Evolutionary conservation across 2,329 filamentous ascomycete species (phyloP).

Genomic region (Sphaerulina vaccinii): DNA sequence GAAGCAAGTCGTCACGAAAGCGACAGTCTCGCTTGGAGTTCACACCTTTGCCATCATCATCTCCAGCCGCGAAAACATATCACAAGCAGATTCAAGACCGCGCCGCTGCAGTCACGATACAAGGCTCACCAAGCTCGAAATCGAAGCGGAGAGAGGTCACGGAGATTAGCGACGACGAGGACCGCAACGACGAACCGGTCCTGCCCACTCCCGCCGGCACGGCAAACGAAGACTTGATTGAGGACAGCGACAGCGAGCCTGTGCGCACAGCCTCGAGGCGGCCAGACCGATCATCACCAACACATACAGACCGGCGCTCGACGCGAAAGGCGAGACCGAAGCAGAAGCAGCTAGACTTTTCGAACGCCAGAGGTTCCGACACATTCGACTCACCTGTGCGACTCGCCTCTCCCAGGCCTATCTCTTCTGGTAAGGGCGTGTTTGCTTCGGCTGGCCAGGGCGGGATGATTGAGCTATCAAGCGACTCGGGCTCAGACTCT

Average conservation of each 20-base stretch:
- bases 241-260: slow-evolving; percentile 30
- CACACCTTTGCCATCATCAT: slow-evolving; percentile 43
- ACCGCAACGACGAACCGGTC: slow-evolving; percentile 15
- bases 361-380: slow-evolving; percentile 21
- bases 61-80: slow-evolving; percentile 38
- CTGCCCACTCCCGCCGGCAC: slow-evolving; percentile 27
- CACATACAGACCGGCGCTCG: slow-evolving; percentile 10
- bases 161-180: slow-evolving; percentile 18
- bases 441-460: slow-evolving; percentile 29
- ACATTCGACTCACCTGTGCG: slow-evolving; percentile 28
- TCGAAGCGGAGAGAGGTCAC: slow-evolving; percentile 30
- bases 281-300: slow-evolving; percentile 22
- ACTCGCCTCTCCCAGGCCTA: slow-evolving; percentile 26
- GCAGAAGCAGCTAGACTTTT: slow-evolving; percentile 37
- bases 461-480: slow-evolving; percentile 22
- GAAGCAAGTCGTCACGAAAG: slow-evolving; percentile 27
- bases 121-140: slow-evolving; percentile 30
- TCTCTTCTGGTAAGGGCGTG: slow-evolving; percentile 29
- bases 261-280: slow-evolving; percentile 4
- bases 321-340: slow-evolving; percentile 24
- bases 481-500: slow-evolving; percentile 24
- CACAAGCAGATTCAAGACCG: slow-evolving; percentile 36
- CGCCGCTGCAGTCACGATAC: slow-evolving; percentile 38
- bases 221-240: slow-evolving; percentile 15
- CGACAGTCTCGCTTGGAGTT: slow-evolving; percentile 47